Percentiles rank a stretch among this genome's conserved stretches.
Evolutionary conservation across 192 early-diverging fungal species (phyloP).

Genomic region (Phlyctochytrium planicorne): DNA sequence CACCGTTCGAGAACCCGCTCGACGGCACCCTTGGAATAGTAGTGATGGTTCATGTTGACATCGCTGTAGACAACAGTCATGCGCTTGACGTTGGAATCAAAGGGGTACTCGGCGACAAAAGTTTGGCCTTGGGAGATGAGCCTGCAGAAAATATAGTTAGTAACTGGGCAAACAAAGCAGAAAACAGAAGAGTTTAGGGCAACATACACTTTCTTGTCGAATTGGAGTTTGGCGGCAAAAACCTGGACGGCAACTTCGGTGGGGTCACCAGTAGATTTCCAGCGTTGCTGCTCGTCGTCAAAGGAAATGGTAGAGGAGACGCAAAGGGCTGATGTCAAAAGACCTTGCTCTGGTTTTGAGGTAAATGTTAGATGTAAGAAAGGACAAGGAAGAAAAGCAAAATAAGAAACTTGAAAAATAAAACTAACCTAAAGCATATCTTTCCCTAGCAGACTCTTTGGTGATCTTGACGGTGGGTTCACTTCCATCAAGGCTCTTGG

Average conservation of each 20-base stretch:
- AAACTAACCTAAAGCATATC: not conserved
- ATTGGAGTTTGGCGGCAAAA: constrained; percentile 24
- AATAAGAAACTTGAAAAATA: too few species aligned
- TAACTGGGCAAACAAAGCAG: too few species aligned
- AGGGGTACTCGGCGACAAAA: not conserved
- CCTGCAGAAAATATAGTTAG: too few species aligned
- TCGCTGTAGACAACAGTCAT: not conserved
- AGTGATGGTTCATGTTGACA: not conserved
- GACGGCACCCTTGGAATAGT: not conserved
- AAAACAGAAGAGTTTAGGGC: not conserved
- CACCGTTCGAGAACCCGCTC: constrained; percentile 53
- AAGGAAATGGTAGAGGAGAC: not conserved
- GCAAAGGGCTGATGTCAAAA: not conserved
- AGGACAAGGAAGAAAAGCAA: too few species aligned
- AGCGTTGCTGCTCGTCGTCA: not conserved
- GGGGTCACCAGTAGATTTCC: constrained; percentile 77
- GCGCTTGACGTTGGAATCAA: not conserved
- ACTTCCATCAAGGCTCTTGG: not conserved
- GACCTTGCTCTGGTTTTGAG: not conserved
- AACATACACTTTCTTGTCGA: not conserved
- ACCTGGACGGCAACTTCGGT: constrained; percentile 93
- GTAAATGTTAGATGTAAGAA: too few species aligned
- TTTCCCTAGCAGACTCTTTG: not conserved
- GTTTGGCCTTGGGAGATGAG: not conserved
- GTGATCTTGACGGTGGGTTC: not conserved